Conservation (phyloP, 257 asterid species). For the Jasminum sambac region DNA sequence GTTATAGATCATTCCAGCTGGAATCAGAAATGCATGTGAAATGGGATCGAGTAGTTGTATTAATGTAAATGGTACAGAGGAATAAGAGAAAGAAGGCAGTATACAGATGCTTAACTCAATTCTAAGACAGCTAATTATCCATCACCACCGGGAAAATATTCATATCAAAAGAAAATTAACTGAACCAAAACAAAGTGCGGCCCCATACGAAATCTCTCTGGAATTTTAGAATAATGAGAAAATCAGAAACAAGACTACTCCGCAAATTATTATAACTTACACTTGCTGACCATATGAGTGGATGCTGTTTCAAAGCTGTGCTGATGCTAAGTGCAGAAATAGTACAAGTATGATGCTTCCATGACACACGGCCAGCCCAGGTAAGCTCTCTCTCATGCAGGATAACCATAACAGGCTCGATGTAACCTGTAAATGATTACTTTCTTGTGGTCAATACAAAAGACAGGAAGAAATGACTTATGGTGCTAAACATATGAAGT, state of each 20-base stretch:
- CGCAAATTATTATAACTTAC: constrained; percentile 44
- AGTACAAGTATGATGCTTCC: constrained; percentile 90
- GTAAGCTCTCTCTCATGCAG: constrained; percentile 94
- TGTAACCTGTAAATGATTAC: constrained; percentile 63
- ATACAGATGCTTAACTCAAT: constrained; percentile 19
- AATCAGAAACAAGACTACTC: background rate
- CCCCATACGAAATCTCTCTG: constrained; percentile 20
- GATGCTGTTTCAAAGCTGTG: constrained; percentile 91
- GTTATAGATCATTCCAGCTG: too few relatives aligned
- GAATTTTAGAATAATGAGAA: constrained; percentile 13
- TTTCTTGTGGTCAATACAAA: constrained; percentile 20
- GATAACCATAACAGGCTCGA: constrained; percentile 96
- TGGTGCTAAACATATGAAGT: constrained; percentile 20
- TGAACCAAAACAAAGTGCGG: constrained; percentile 15
- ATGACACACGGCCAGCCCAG: constrained; percentile 96
- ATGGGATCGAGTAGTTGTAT: background rate
- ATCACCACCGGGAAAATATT: constrained; percentile 15
- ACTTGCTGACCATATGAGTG: constrained; percentile 91
- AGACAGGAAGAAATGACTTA: constrained; percentile 12
- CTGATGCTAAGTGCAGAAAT: constrained; percentile 93
- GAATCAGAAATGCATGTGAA: background rate
- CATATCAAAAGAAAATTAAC: background rate
- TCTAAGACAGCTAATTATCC: background rate
- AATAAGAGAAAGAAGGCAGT: constrained; percentile 17
- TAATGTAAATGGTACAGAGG: constrained; percentile 1